A percentile compares a stretch with the other conserved stretches of the same genome.
Conservation (phyloP, 441 rosid species). For the Arabidopsis lyrata region DNA sequence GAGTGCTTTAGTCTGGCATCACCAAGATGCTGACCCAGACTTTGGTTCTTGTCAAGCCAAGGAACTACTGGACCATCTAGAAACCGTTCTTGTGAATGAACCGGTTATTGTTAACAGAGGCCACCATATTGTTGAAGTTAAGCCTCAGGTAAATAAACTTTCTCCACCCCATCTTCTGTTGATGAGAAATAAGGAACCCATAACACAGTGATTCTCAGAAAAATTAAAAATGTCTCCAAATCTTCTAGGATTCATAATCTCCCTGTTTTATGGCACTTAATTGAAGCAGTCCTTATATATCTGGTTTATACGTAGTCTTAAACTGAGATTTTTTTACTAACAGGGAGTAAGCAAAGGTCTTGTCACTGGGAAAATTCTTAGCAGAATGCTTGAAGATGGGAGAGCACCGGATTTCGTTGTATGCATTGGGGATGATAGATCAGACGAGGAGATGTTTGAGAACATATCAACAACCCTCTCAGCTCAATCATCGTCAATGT, state of each 20-base stretch:
- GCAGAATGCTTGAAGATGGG: slow-evolving; percentile 47
- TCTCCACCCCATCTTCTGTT: not conserved
- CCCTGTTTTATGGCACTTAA: not conserved
- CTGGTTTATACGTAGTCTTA: not conserved
- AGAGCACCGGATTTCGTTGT: slow-evolving; percentile 61
- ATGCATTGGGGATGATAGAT: slow-evolving; percentile 69
- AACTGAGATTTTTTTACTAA: slow-evolving; percentile 30
- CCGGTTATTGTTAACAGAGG: slow-evolving; percentile 81
- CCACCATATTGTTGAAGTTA: slow-evolving; percentile 89
- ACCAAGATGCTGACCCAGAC: slow-evolving; percentile 93
- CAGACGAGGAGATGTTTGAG: slow-evolving; percentile 74
- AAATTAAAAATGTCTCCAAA: not conserved
- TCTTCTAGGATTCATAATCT: not conserved
- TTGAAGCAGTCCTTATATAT: not conserved
- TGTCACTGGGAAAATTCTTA: slow-evolving; percentile 58
- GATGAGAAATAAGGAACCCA: not conserved
- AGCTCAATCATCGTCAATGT: slow-evolving; percentile 45
- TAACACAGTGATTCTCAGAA: not conserved
- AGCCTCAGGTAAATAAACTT: slow-evolving; percentile 69
- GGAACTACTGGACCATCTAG: slow-evolving; percentile 84
- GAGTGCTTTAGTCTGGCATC: slow-evolving; percentile 91
- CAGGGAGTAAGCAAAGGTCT: slow-evolving; percentile 72
- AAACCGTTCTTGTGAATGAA: slow-evolving; percentile 87
- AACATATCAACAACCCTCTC: slow-evolving; percentile 56
- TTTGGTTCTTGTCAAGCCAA: slow-evolving; percentile 95